These are phyloP conservation scores for Diophrys sp. DNA, from an alignment of 73 alveolate genomes.

Conservation along the genomic window DNA sequence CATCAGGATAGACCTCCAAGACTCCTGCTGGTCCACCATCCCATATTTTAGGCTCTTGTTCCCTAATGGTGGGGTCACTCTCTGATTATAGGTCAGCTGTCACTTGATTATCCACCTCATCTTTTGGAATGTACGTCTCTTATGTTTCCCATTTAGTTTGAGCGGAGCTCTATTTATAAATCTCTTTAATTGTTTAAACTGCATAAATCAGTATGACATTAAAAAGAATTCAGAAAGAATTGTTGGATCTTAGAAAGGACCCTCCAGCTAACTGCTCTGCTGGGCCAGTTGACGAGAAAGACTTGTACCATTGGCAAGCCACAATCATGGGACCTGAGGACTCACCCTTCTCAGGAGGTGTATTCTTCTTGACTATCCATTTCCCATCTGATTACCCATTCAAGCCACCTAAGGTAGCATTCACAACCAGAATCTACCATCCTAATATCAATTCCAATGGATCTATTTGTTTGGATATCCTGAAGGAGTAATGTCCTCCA, in stretches of 20 bases:
- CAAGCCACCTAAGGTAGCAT: slow-evolving; percentile 89
- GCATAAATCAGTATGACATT: no score
- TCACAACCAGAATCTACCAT: slow-evolving; percentile 88
- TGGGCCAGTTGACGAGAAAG: slow-evolving; percentile 42
- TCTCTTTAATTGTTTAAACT: no score
- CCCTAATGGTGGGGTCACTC: no score
- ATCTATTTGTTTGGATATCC: slow-evolving; percentile 85
- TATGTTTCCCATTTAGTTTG: no score
- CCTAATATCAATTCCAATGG: slow-evolving; percentile 92
- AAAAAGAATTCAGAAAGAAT: slow-evolving; percentile 39
- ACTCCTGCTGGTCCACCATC: no score
- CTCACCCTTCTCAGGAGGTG: slow-evolving; percentile 89
- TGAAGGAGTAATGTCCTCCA: slow-evolving; percentile 95
- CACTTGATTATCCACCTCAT: no score
- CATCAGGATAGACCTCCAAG: no score
- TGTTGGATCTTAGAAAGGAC: slow-evolving; percentile 25
- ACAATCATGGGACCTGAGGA: slow-evolving; percentile 46
- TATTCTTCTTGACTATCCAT: slow-evolving; percentile 82
- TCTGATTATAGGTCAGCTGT: no score
- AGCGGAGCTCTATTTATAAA: no score
- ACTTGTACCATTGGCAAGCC: slow-evolving; percentile 51
- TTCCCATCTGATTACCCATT: slow-evolving; percentile 94
- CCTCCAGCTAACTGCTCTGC: slow-evolving; percentile 14
- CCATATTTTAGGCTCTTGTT: no score
- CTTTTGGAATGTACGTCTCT: no score